Base-by-base conservation (phyloP, 1,139 yeast species). In the Taphrina confusa region DNA sequence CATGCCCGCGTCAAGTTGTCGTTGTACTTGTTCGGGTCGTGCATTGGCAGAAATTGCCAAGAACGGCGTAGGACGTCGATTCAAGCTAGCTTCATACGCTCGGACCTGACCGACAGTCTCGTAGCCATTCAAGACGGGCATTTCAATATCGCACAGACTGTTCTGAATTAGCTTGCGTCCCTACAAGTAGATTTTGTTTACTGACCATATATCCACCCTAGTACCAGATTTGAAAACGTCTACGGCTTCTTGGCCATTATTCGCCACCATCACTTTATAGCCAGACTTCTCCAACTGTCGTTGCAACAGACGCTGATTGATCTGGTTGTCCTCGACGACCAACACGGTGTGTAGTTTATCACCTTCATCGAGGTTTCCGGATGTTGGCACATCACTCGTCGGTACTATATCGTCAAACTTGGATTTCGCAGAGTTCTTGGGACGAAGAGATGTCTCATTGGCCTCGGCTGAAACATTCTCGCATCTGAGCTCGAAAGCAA, bases 271-370 rank as follows among this genome's bases (percentile, higher is more conserved):
- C 65, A 86, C 89, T 51, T 85, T 85, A 39, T 92, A 91, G 65
- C 87, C 83, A 67, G 91, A 90, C 66, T 88, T 85, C 66, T 90
- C 80, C 70, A 92, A 77, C 69, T 89, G 92, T 16, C 95, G 89
- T 27, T 92, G 95, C 70, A 92, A 78, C 78, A 92, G 90, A 52
- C 89, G 88, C 74, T 89, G 95, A 73, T 92, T 92, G 68, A 92
- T 91, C 47, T 92, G 85, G 72, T 92, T 92, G 77, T 92, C 98
- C 72, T 92, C 98, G 6, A 92, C 98, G 36, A 92, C 91, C 61
- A 92, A 75, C 40, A 36, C 14, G 6, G 16, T 36, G 40, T n/a
- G 11, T n/a, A n/a, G 16, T 9, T 36, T n/a, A n/a, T 6, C 16
- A 6, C 14, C 14, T n/a, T 8, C 40, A 8, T 6, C 16, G 16